Evolutionary conservation across 768 basidiomycete species (phyloP).

Genomic region (Panus rudis): DNA sequence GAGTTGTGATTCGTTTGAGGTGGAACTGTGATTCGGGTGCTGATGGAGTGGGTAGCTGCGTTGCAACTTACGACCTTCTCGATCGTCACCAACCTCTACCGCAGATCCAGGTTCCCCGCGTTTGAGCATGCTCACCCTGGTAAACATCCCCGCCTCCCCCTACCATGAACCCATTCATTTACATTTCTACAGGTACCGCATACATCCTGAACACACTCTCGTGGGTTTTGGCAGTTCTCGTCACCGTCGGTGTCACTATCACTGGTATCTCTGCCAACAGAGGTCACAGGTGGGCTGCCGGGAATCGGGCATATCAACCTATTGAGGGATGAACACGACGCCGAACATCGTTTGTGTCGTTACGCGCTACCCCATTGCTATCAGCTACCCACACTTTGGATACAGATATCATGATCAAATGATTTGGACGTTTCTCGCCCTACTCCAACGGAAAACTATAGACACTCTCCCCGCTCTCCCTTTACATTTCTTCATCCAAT

Average conservation of each 20-base stretch:
- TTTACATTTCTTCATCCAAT: no score
- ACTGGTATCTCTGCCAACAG: slow-evolving; percentile 58
- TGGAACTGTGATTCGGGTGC: not conserved
- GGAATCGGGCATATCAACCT: slow-evolving; percentile 56
- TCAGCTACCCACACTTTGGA: no score
- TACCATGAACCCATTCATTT: not conserved
- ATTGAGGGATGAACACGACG: slow-evolving; percentile 21
- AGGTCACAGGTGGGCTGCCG: slow-evolving; percentile 70
- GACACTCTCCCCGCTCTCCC: no score
- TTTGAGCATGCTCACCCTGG: slow-evolving; percentile 58
- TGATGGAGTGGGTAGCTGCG: slow-evolving; percentile 30
- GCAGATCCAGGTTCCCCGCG: slow-evolving; percentile 36
- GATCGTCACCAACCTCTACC: slow-evolving; percentile 57
- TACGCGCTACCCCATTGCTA: no score
- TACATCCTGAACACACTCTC: slow-evolving; percentile 54
- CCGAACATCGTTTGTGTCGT: no score
- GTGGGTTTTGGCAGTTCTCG: slow-evolving; percentile 52
- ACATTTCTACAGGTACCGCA: slow-evolving; percentile 39
- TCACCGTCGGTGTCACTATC: slow-evolving; percentile 45
- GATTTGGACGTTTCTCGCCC: no score
- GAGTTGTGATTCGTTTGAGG: slow-evolving; percentile 7
- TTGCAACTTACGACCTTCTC: slow-evolving; percentile 57
- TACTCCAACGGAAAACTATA: no score
- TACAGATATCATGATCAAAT: no score
- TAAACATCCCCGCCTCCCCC: slow-evolving; percentile 23